Conservation (phyloP, 2,329 filamentous ascomycete genomes). For the Didymella exigua region DNA sequence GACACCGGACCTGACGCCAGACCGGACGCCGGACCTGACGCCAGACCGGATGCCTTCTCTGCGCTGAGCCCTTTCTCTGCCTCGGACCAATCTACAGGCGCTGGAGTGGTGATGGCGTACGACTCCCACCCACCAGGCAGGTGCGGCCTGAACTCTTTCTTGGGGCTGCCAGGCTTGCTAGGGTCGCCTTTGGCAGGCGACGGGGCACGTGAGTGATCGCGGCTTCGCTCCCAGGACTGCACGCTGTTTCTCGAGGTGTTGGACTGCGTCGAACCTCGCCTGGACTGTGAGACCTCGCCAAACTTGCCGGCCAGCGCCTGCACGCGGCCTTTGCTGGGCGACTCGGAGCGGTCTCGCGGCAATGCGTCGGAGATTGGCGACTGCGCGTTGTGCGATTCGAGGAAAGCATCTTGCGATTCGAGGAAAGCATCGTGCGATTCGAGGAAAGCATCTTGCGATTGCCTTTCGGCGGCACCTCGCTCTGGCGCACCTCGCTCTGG, state of each 20-base stretch:
- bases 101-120: constrained; percentile 49
- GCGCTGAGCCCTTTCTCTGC: constrained; percentile 35
- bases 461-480: constrained; percentile 38
- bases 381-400: constrained; percentile 42
- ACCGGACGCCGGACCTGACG: background rate
- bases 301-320: constrained; percentile 59
- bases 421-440: constrained; percentile 42
- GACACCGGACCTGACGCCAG: too few species aligned
- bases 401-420: constrained; percentile 41
- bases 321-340: constrained; percentile 58
- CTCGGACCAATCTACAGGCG: constrained; percentile 37
- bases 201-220: constrained; percentile 44
- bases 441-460: constrained; percentile 45
- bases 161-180: constrained; percentile 45
- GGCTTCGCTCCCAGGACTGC: constrained; percentile 49
- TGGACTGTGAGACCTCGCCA: constrained; percentile 52
- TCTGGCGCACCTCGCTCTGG: constrained; percentile 26
- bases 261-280: constrained; percentile 54
- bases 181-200: constrained; percentile 39
- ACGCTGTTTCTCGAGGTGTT: constrained; percentile 49
- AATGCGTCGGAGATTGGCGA: constrained; percentile 38
- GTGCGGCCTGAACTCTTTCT: constrained; percentile 55
- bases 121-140: constrained; percentile 62
- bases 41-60: constrained; percentile 8
- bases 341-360: constrained; percentile 48